phyloP scores from a whole-genome alignment of 495 filamentous ascomycete species.

The Cudoniella acicularis region DNA sequence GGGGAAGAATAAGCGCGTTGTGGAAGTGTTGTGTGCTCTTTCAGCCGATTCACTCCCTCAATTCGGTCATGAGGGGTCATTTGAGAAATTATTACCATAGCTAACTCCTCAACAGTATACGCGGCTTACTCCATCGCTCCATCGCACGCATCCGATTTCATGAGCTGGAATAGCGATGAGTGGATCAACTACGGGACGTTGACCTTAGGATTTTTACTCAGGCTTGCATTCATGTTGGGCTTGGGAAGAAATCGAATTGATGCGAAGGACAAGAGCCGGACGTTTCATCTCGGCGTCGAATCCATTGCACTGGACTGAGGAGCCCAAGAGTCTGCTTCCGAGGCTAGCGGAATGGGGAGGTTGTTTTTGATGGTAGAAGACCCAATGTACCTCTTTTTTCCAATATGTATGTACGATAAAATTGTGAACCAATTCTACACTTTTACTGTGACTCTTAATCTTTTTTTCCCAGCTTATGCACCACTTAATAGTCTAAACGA shows the following conservation, averaged over 20 bases:
- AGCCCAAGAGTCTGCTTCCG: too few species aligned
- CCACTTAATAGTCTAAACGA: too few species aligned
- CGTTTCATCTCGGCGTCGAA: too few species aligned
- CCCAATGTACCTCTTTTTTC: too few species aligned
- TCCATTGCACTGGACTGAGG: too few species aligned
- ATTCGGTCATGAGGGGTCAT: not conserved
- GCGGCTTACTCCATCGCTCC: conserved; percentile 16
- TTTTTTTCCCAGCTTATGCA: too few species aligned
- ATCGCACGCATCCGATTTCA: not conserved
- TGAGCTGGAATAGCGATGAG: conserved; percentile 18
- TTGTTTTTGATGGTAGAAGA: too few species aligned
- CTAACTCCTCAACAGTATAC: conserved; percentile 6
- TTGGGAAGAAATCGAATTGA: conserved; percentile 13
- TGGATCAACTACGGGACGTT: conserved; percentile 25
- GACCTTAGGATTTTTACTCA: conserved; percentile 3
- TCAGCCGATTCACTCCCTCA: not conserved
- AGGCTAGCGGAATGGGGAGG: too few species aligned
- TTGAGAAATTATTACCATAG: not conserved
- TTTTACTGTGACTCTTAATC: too few species aligned
- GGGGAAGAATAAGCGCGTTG: not conserved
- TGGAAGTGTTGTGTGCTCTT: not conserved
- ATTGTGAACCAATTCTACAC: too few species aligned
- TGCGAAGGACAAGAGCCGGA: too few species aligned
- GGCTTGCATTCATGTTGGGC: conserved; percentile 11
- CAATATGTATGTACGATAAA: too few species aligned